Evolutionary conservation across 1,139 yeast species (phyloP), one percentile per base, ranked within the genome.

Genomic region (Pichia sp.): DNA sequence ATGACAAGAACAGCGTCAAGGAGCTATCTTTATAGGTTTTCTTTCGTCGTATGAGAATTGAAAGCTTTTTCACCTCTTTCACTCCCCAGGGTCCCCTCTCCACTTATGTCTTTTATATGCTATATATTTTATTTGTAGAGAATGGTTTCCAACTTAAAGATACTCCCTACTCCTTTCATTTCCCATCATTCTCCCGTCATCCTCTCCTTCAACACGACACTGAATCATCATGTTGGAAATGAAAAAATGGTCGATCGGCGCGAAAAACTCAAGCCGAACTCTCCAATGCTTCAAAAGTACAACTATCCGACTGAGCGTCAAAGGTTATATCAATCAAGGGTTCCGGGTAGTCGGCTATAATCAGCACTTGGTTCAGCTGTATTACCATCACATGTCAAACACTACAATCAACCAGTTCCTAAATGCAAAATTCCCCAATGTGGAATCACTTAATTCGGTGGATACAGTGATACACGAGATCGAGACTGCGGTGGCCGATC

Each of bases 391-490:
- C 16, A 49, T 49, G 51, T 41, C 46, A 7, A 40, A 47, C 23
- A 13, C n/a, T 3, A 43, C 31, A 13, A 40, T 50, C 13, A 49
- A 42, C 11, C 30, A 47, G n/a, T 56, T 56, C 15, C n/a, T 56
- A 6, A 56, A 56, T 23, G 34, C 52, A n/a, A 54, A 48, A 15
- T 56, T 56, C 23, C 47, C 57, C 3, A 32, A 50, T 15, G 11
- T 56, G 1, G 57, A 50, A 3, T 55, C 56, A 3, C 51, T 57
- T 1, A 30, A 41, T 19, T n/a, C 52, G 2, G 42, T 57, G 1
- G 60, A 57, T 26, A 29, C 51, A 11, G 55, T 54, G 4, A 53
- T 54, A n/a, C 31, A 40, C 31, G 51, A 52, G 19, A 45, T 56
- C 16, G 45, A 51, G 4, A 19, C 45, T 29, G 8, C 40, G 6